These are phyloP conservation scores for Nicotiana tomentosiformis DNA, from an alignment of 257 asterid genomes.

Conservation along the genomic window DNA sequence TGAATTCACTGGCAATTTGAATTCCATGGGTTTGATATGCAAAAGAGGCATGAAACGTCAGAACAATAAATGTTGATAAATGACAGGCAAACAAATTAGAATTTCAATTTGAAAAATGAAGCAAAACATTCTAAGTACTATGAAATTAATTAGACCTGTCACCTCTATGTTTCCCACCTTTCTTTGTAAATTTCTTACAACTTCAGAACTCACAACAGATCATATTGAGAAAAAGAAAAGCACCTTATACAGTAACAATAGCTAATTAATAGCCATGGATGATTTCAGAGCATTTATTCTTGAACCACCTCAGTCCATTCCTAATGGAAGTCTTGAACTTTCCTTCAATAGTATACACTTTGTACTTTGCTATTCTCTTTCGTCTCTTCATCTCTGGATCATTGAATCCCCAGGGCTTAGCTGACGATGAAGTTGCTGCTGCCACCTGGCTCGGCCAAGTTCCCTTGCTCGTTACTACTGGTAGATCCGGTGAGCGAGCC, in stretches of 20 bases:
- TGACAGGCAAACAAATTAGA: not conserved
- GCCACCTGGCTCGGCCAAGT: constrained; percentile 17
- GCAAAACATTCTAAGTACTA: not conserved
- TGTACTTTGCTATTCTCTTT: constrained; percentile 68
- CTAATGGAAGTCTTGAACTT: constrained; percentile 65
- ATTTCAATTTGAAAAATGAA: not conserved
- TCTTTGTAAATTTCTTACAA: not conserved
- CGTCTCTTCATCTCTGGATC: constrained; percentile 65
- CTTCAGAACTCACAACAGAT: not conserved
- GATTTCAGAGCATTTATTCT: constrained; percentile 61
- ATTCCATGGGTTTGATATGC: not conserved
- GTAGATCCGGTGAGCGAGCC: constrained; percentile 26
- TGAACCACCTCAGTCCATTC: constrained; percentile 68
- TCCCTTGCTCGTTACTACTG: constrained; percentile 7
- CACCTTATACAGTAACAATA: not conserved
- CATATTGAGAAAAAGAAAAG: not conserved
- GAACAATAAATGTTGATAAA: not conserved
- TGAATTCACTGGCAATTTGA: too few species aligned
- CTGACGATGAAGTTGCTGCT: constrained; percentile 15
- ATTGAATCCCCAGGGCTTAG: constrained; percentile 62
- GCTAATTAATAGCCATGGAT: constrained; percentile 53
- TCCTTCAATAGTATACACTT: constrained; percentile 69
- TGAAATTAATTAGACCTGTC: not conserved
- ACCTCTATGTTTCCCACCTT: not conserved
- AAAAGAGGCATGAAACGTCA: not conserved